Base-by-base conservation (phyloP, 2,329 filamentous ascomycete species). In the Blastomyces silverae region DNA sequence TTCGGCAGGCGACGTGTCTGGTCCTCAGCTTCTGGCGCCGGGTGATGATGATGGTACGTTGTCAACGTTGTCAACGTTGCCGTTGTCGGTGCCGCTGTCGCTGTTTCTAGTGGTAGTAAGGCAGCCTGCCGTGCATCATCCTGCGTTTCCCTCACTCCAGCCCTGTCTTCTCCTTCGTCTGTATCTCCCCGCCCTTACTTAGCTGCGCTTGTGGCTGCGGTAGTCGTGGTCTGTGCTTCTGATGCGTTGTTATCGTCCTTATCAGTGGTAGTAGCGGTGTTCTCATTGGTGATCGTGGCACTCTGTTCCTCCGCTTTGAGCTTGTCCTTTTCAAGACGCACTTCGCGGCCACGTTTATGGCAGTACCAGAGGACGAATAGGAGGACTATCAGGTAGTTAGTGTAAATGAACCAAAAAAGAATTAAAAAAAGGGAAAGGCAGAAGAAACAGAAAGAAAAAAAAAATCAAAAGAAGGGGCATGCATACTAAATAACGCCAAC, bases 351-450 rank as follows among this genome's bases (percentile, higher is more conserved):
- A 63, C 94, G 89, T 80, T 97, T 97, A 78, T 97, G 89, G 79
- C 92, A 97, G 79, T 97, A 99, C 92, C 93, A 99, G 71, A 97
- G 87, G 56, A 96, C 91, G 74, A 96, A 94, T 64, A 99, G 84
- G 20, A 97, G 83, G 64, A 97, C 90, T 90, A 64, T n/a, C 44
- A 8, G 10, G n/a, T 22, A 28, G 46, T 65, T 64, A 68, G 61
- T 63, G 31, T 50, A 59, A 25, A 42, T 46, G 61, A 48, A 31
- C 34, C 8, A 37, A 58, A 39, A 58, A 8, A 31, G 37, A 55
- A 28, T 17, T 46, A 46, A 20, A 42, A 22, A 48, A 31, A 48
- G 59, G 31, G 55, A 56, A 63, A 37, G n/a, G 39, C 48, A 17
- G 42, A 10, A 46, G 42, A 34, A 20, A n/a, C n/a, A n/a, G n/a